Evolutionary conservation across 768 basidiomycete genomes (phyloP).

Genomic region (Mycena polygramma): DNA sequence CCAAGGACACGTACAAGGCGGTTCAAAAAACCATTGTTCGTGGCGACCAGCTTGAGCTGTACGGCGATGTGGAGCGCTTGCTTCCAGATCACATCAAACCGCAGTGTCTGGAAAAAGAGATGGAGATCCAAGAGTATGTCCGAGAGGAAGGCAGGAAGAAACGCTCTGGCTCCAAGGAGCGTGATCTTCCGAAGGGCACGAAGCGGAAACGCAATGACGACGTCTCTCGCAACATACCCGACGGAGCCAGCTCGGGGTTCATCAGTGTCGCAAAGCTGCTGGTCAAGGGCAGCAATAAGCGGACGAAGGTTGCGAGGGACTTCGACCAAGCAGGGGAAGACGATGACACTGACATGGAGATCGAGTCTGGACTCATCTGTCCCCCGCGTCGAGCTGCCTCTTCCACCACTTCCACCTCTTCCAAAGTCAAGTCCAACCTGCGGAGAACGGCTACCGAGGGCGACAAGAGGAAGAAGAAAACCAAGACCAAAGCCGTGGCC

Average conservation of each 20-base stretch:
- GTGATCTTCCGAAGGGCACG: slow-evolving; percentile 49
- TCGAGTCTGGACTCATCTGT: slow-evolving; percentile 67
- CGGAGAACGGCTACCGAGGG: slow-evolving; percentile 62
- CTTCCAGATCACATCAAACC: slow-evolving; percentile 86
- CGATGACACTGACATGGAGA: slow-evolving; percentile 77
- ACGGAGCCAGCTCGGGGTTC: slow-evolving; percentile 79
- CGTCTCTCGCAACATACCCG: slow-evolving; percentile 77
- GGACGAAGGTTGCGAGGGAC: slow-evolving; percentile 54
- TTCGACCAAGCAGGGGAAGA: slow-evolving; percentile 71
- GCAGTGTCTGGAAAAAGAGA: slow-evolving; percentile 80
- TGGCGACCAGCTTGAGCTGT: slow-evolving; percentile 91
- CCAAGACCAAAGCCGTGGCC: slow-evolving; percentile 36
- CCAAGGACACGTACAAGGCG: slow-evolving; percentile 86
- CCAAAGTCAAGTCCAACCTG: slow-evolving; percentile 53
- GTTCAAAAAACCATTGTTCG: slow-evolving; percentile 91
- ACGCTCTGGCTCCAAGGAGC: slow-evolving; percentile 49
- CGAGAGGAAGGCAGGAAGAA: slow-evolving; percentile 61
- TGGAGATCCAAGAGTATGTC: slow-evolving; percentile 84
- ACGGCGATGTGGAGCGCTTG: slow-evolving; percentile 90
- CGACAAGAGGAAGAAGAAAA: slow-evolving; percentile 43
- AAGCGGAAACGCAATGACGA: slow-evolving; percentile 84
- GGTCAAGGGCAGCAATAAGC: slow-evolving; percentile 63
- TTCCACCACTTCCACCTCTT: slow-evolving; percentile 45
- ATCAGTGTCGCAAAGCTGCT: slow-evolving; percentile 76
- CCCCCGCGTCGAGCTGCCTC: slow-evolving; percentile 67